Percentiles rank a stretch among this genome's conserved stretches.
Evolutionary conservation across 2,329 filamentous ascomycete genomes (phyloP).

Genomic region (Xylaria sp.): DNA sequence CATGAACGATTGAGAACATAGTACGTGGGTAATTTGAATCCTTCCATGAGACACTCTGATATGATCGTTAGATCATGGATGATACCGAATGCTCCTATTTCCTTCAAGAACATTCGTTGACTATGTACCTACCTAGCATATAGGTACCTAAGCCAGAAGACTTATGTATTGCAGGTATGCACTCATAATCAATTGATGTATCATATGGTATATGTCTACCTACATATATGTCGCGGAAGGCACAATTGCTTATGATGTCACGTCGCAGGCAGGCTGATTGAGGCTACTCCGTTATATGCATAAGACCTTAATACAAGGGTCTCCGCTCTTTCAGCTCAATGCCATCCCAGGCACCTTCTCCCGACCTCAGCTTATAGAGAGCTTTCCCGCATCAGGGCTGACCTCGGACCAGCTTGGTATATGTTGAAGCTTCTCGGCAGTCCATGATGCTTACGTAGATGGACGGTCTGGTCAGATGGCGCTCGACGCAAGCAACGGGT

Average conservation of each 20-base stretch:
- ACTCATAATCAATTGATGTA: too few species aligned
- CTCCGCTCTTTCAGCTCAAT: background rate
- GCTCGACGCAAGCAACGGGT: conserved; percentile 77
- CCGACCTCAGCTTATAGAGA: background rate
- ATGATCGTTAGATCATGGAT: background rate
- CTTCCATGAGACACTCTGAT: background rate
- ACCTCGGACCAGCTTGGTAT: conserved; percentile 31
- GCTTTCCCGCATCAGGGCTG: background rate
- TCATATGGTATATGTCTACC: too few species aligned
- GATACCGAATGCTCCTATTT: background rate
- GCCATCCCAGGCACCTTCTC: background rate
- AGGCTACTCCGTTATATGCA: conserved; percentile 26
- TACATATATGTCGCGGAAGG: too few species aligned
- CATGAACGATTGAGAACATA: background rate
- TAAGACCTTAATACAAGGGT: background rate
- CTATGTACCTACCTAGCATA: too few species aligned
- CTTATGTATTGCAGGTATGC: too few species aligned
- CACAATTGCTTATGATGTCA: conserved; percentile 17
- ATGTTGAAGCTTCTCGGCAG: conserved; percentile 27
- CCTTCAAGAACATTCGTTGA: too few species aligned
- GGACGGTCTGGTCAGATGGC: conserved; percentile 64
- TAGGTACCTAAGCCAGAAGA: too few species aligned
- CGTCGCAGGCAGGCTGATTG: background rate
- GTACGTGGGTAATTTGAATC: too few species aligned
- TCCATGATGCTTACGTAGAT: conserved; percentile 42